Conservation (phyloP, 768 basidiomycete genomes). For the Dictyophora rubrovolvata region DNA sequence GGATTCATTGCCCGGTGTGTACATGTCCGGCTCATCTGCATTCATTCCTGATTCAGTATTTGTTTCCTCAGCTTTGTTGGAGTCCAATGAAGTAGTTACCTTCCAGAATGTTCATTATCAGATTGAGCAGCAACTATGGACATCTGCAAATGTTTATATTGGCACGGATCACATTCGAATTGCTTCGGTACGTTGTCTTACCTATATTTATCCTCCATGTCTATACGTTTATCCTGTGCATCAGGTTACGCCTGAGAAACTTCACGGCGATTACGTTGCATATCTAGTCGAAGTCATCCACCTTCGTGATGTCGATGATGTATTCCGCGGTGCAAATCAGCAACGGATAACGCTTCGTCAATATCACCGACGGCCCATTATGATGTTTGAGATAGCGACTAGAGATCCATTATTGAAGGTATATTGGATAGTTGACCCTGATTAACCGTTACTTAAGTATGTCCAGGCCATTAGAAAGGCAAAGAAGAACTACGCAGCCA, state of each 20-base stretch:
- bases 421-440: neutral
- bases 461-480: conserved; percentile 61
- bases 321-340: conserved; percentile 51
- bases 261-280: conserved; percentile 28
- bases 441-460: neutral
- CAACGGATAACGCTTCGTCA: neutral
- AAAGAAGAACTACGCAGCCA: conserved; percentile 36
- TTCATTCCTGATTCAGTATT: neutral
- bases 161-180: conserved; percentile 62
- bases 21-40: neutral
- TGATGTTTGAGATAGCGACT: conserved; percentile 30
- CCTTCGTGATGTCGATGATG: conserved; percentile 74
- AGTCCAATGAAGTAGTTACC: conserved; percentile 41
- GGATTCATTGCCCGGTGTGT: neutral
- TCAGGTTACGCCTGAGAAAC: neutral
- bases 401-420: conserved; percentile 73
- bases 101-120: conserved; percentile 47
- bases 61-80: conserved; percentile 42
- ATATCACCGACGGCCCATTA: neutral
- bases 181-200: conserved; percentile 47
- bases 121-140: conserved; percentile 50
- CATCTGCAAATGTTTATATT: conserved; percentile 62
- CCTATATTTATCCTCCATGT: neutral
- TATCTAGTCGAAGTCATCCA: conserved; percentile 70
- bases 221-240: neutral